Percentiles rank a stretch among this genome's conserved stretches.
phyloP scores from a whole-genome alignment of 78 protist genomes.

The Dictyostelium capitatum region DNA sequence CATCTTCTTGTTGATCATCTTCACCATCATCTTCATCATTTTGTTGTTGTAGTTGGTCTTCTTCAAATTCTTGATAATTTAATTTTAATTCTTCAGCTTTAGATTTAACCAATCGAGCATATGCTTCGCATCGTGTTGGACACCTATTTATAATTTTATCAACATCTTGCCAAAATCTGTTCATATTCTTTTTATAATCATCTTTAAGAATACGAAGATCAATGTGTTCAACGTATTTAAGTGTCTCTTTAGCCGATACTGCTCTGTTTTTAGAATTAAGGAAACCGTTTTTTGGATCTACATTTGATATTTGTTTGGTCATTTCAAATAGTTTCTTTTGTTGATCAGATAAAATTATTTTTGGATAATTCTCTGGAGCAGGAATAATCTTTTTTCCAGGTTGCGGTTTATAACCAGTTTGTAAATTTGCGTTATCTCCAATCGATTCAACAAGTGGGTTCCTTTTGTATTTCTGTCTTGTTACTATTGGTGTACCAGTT shows the following conservation, averaged over 20 bases:
- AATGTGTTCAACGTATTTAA: constrained; percentile 20
- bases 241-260: not conserved
- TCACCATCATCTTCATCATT: not conserved
- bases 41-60: not conserved
- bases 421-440: too few species aligned
- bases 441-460: too few species aligned
- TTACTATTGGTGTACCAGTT: too few species aligned
- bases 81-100: not conserved
- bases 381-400: too few species aligned
- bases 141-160: not conserved
- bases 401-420: too few species aligned
- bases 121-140: not conserved
- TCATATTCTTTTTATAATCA: not conserved
- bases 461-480: too few species aligned
- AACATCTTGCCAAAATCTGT: not conserved
- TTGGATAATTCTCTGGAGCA: too few species aligned
- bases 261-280: not conserved
- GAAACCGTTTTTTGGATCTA: not conserved
- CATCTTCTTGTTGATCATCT: not conserved
- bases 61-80: not conserved
- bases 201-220: not conserved
- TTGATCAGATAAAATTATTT: not conserved
- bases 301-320: not conserved
- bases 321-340: not conserved
- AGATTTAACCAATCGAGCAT: too few species aligned